Conservation (phyloP, 768 basidiomycete species). For the Leccinum incarnatum region DNA sequence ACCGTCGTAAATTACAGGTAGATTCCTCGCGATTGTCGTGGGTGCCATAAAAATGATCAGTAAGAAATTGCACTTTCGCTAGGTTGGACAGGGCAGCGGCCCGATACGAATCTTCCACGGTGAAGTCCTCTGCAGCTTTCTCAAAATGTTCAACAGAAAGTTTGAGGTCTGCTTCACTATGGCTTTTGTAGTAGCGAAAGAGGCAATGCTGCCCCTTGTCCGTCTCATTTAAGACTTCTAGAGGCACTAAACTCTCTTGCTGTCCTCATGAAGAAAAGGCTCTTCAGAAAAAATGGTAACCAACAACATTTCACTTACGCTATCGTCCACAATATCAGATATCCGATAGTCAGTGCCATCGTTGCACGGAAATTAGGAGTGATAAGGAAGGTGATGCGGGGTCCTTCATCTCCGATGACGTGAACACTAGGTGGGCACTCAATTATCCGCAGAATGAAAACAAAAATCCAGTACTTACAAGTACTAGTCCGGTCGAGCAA, state of each 20-base stretch:
- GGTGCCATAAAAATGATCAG: background rate
- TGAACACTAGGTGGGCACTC: background rate
- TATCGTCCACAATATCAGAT: background rate
- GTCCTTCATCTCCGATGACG: background rate
- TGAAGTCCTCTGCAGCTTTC: background rate
- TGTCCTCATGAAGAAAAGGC: background rate
- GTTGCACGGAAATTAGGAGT: background rate
- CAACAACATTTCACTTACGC: background rate
- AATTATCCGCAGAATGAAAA: no score
- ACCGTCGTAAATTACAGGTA: background rate
- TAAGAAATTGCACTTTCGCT: constrained; percentile 7
- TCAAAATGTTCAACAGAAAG: constrained; percentile 5
- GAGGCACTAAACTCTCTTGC: background rate
- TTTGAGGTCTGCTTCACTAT: background rate
- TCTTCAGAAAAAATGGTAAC: background rate
- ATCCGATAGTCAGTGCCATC: background rate
- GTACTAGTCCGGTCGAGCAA: background rate
- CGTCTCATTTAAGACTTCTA: background rate
- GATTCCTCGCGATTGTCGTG: background rate
- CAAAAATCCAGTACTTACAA: background rate
- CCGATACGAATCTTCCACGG: background rate
- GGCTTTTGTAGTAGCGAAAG: background rate
- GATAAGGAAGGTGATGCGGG: background rate
- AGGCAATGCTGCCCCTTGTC: constrained; percentile 4
- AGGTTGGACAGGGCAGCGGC: constrained; percentile 15